These are phyloP conservation scores for Vaccinium vitisidaea DNA, from an alignment of 148 eudicot species.

Conservation along the genomic window DNA sequence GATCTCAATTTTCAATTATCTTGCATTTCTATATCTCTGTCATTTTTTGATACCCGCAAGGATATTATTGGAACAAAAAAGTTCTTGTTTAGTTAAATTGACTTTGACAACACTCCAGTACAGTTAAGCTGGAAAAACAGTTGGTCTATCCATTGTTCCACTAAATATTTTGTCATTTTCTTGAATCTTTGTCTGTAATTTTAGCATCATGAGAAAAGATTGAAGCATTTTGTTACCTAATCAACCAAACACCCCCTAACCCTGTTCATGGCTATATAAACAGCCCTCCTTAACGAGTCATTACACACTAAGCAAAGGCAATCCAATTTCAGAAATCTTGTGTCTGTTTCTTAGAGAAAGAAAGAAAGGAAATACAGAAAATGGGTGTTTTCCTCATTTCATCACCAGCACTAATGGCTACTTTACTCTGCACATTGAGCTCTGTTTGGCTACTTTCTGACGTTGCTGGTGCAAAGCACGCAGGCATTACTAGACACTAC, in stretches of 20 bases:
- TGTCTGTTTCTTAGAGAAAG: background rate
- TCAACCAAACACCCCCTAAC: conserved; percentile 10
- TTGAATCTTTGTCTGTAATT: background rate
- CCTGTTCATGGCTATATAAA: conserved; percentile 11
- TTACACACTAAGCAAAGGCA: background rate
- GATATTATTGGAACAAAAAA: background rate
- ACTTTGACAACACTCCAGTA: conserved; percentile 8
- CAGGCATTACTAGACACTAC: conserved; percentile 48
- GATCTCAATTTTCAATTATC: background rate
- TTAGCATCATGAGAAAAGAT: background rate
- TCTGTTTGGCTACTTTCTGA: conserved; percentile 25
- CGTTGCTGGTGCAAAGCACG: conserved; percentile 19
- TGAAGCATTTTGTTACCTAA: background rate
- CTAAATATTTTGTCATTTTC: background rate
- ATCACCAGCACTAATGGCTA: conserved; percentile 20
- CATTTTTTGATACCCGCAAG: background rate
- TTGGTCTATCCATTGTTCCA: background rate
- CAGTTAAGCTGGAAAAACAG: background rate
- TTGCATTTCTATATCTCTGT: background rate
- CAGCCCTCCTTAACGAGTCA: background rate
- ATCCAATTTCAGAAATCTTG: background rate
- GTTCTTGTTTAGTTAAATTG: background rate
- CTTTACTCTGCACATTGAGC: conserved; percentile 20
- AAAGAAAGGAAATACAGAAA: background rate
- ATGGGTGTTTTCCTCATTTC: conserved; percentile 24